Conservation (phyloP, 441 rosid species). For the Mallotus repandus region DNA sequence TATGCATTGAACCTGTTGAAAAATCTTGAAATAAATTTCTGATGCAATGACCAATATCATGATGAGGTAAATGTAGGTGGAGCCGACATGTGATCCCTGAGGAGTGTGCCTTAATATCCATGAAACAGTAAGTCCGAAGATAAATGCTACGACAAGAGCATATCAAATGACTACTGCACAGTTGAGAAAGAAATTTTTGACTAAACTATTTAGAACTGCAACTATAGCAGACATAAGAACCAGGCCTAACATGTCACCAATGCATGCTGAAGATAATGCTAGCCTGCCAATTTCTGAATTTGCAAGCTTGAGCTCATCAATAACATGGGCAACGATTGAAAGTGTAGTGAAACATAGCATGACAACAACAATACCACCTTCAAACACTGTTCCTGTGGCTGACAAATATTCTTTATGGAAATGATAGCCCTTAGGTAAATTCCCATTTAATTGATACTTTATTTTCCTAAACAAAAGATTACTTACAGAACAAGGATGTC, state of each 20-base stretch:
- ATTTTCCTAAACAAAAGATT: no score
- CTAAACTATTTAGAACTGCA: no score
- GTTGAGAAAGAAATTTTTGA: no score
- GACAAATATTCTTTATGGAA: no score
- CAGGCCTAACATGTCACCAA: slow-evolving; percentile 17
- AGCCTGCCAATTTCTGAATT: slow-evolving; percentile 65
- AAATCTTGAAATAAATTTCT: not conserved
- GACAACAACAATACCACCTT: not conserved
- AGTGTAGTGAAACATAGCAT: not conserved
- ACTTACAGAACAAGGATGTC: no score
- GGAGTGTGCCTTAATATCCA: slow-evolving; percentile 44
- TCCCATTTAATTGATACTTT: no score
- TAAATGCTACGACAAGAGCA: not conserved
- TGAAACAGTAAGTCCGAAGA: slow-evolving; percentile 38
- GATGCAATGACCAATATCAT: slow-evolving; percentile 22
- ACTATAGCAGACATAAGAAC: no score
- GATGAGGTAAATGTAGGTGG: slow-evolving; percentile 18
- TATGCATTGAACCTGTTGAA: not conserved
- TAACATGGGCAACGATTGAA: not conserved
- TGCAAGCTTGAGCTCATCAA: slow-evolving; percentile 32
- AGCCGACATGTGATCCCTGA: slow-evolving; percentile 25
- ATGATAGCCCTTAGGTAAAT: no score
- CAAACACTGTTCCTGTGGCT: not conserved
- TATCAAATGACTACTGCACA: not conserved
- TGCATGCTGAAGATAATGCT: slow-evolving; percentile 36